Evolutionary conservation across 352 stramenopile genomes (phyloP), one percentile per base, ranked within the genome.

Genomic region (Plasmopara viticola): DNA sequence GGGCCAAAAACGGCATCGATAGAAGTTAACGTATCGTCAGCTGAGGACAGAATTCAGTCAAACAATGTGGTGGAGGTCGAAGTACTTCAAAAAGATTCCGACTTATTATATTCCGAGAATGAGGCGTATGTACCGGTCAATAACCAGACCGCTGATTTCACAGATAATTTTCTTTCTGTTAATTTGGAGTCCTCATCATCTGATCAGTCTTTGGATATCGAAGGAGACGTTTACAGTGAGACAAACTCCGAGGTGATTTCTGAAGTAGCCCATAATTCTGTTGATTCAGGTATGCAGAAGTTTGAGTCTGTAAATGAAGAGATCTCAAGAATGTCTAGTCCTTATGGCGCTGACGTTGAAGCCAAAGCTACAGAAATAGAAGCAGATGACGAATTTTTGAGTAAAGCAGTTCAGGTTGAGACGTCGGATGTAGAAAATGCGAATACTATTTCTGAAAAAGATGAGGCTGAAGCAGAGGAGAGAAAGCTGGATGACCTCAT

Each of bases 121-220:
- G 53, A 54, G 17, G 17, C 40, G 6, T 25, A 34, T 38, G 46
- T 10, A 17, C 20, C 29, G 9, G 62, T 39, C 50, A 50, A 54
- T 43, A 31, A 72, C 7, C 69, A 61, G 0, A 67, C 72, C 28
- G 69, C 60, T 42, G 42, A 40, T 29, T 20, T 31, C 14, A 17
- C 5, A 29, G 31, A 51, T 13, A 44, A 41, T 8, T 38, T 10
- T 13, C 35, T 39, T 2, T n/a, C 14, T 15, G 15, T 4, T 34
- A 5, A 37, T 12, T 51, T 52, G 17, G 33, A 41, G 15, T 35
- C 52, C 6, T 4, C 37, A 13, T 4, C 37, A 13, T 15, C 37
- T 41, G n/a, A 41, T 6, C 13, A 5, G 29, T 37, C 34, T 52
- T 25, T 10, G 42, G 43, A 12, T 42, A n/a, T 25, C 20, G 20